phyloP scores from a whole-genome alignment of 2,329 filamentous ascomycete genomes.

The Myriosclerotinia curreyana region DNA sequence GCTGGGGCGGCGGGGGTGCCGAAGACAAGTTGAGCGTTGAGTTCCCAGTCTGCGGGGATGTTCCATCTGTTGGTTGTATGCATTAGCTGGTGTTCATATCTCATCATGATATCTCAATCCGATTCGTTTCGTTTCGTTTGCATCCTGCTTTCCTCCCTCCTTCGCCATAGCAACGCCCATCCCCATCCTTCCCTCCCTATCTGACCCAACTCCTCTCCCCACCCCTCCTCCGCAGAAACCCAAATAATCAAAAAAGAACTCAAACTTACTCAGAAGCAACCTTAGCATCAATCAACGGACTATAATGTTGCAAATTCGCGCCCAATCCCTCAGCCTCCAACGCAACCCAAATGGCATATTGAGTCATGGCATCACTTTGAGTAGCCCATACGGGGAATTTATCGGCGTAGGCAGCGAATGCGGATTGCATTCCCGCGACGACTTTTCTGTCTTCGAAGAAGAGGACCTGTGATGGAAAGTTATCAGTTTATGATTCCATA shows the following conservation, averaged over 20 bases:
- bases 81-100: neutral
- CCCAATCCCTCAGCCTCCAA: constrained; percentile 82
- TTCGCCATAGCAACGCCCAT: neutral
- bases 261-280: constrained; percentile 46
- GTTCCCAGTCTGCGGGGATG: constrained; percentile 68
- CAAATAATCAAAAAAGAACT: neutral
- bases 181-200: neutral
- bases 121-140: too few relatives aligned
- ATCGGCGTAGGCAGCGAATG: constrained; percentile 72
- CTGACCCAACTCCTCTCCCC: too few relatives aligned
- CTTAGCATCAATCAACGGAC: constrained; percentile 75
- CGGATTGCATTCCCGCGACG: constrained; percentile 63
- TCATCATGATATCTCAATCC: neutral
- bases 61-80: constrained; percentile 55
- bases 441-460: constrained; percentile 79
- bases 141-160: too few relatives aligned
- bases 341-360: constrained; percentile 76
- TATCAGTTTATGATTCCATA: too few relatives aligned
- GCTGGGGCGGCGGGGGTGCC: constrained; percentile 57
- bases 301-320: constrained; percentile 91
- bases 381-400: constrained; percentile 74
- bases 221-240: neutral
- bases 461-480: constrained; percentile 65
- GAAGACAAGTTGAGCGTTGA: constrained; percentile 83
- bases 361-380: constrained; percentile 78